Evolutionary conservation across 2,329 filamentous ascomycete species (phyloP).

Genomic region (Botrytis elliptica): DNA sequence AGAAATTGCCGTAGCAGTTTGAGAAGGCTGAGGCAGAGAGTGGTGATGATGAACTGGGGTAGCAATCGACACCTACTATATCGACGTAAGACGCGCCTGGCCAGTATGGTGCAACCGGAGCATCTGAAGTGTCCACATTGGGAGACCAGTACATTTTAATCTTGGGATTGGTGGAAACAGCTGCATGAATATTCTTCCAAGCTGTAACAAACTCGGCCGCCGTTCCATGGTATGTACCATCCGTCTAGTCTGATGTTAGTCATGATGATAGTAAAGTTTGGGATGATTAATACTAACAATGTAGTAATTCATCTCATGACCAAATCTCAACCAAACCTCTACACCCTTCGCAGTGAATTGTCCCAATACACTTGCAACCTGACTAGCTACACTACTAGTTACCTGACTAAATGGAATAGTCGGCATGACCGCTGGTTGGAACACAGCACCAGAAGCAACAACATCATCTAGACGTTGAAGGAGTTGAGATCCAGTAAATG

Average conservation of each 20-base stretch:
- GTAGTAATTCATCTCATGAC: conserved; percentile 26
- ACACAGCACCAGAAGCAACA: conserved; percentile 22
- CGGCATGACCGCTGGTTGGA: conserved; percentile 22
- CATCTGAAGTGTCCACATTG: conserved; percentile 5
- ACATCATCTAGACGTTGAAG: conserved; percentile 19
- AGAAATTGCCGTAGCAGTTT: conserved; percentile 17
- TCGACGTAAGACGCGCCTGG: conserved; percentile 21
- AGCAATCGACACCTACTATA: conserved; percentile 22
- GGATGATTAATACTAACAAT: conserved; percentile 1
- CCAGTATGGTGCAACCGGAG: conserved; percentile 15
- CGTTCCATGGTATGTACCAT: conserved; percentile 18
- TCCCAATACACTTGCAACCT: conserved; percentile 18
- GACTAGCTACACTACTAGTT: conserved; percentile 7
- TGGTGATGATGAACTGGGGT: conserved; percentile 4
- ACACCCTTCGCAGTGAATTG: conserved; percentile 19
- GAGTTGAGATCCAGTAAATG: conserved; percentile 14
- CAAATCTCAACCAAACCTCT: conserved; percentile 24
- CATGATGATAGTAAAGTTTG: not conserved
- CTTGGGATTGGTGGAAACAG: conserved; percentile 1
- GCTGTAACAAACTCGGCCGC: conserved; percentile 18
- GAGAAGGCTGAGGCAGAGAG: conserved; percentile 11
- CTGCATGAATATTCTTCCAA: conserved; percentile 21
- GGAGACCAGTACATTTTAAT: conserved; percentile 24
- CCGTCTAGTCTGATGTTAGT: conserved; percentile 4
- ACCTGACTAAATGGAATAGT: conserved; percentile 21